Percentiles rank a stretch among this genome's conserved stretches.
These are phyloP conservation scores for Microstegium vimineum DNA, from an alignment of 176 grass and related monocot species.

Conservation along the genomic window DNA sequence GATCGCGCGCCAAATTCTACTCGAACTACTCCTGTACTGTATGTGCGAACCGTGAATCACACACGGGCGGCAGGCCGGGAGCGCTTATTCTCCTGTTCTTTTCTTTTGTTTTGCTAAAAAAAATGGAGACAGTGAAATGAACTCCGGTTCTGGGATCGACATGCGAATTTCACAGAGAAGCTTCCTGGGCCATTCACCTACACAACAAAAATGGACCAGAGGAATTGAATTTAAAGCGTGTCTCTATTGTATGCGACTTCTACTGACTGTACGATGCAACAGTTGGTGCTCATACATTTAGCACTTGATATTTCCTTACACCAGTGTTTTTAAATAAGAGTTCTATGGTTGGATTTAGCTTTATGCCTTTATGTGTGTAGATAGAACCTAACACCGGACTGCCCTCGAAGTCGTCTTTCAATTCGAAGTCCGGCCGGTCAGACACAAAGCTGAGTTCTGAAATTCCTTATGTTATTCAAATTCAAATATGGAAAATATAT, in stretches of 20 bases:
- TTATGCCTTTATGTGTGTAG: too few relatives aligned
- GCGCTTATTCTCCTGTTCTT: background rate
- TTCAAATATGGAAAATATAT: too few relatives aligned
- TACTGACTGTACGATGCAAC: background rate
- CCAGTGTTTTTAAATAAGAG: constrained; percentile 1
- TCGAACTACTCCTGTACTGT: too few relatives aligned
- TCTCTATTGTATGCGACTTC: background rate
- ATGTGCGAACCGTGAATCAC: constrained; percentile 23
- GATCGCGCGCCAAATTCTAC: background rate
- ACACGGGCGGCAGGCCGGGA: background rate
- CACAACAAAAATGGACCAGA: background rate
- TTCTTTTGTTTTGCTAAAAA: background rate
- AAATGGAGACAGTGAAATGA: background rate
- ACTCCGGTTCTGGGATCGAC: background rate
- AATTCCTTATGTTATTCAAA: too few relatives aligned
- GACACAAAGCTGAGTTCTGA: background rate
- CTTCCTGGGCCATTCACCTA: background rate
- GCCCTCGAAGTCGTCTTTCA: background rate
- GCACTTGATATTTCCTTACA: constrained; percentile 16
- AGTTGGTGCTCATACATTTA: constrained; percentile 9
- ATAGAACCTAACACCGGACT: background rate
- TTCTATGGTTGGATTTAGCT: too few relatives aligned
- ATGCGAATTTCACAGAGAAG: background rate
- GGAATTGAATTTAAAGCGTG: background rate
- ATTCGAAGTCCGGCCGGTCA: background rate